Evolutionary conservation across 2,329 filamentous ascomycete genomes (phyloP).

Genomic region (Trichophyton mentagrophytes): DNA sequence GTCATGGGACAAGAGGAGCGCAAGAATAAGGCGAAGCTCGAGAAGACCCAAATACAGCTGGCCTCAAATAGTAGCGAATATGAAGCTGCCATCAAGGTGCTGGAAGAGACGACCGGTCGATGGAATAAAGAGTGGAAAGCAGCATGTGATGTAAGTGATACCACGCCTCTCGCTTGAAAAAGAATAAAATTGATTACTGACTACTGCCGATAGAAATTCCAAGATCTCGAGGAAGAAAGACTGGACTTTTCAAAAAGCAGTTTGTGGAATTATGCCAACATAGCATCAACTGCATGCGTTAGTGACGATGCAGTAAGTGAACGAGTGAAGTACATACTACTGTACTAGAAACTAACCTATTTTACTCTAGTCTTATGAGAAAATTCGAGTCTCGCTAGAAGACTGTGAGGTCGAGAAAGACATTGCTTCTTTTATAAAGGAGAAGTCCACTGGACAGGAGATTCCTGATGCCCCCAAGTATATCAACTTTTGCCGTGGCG

Average conservation of each 20-base stretch:
- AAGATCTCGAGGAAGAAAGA: slow-evolving; percentile 93
- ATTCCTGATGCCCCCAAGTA: slow-evolving; percentile 95
- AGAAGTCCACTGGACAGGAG: slow-evolving; percentile 84
- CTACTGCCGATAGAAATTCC: slow-evolving; percentile 59
- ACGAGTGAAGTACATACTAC: background rate
- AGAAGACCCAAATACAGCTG: slow-evolving; percentile 95
- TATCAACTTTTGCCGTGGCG: slow-evolving; percentile 95
- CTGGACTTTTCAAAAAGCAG: slow-evolving; percentile 97
- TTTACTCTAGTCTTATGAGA: slow-evolving; percentile 63
- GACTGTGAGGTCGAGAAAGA: slow-evolving; percentile 96
- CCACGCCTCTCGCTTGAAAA: background rate
- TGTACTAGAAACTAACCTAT: slow-evolving; percentile 6
- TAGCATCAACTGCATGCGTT: slow-evolving; percentile 92
- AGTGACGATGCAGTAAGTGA: slow-evolving; percentile 69
- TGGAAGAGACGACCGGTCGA: slow-evolving; percentile 86
- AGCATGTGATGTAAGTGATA: slow-evolving; percentile 57
- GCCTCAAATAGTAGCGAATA: slow-evolving; percentile 87
- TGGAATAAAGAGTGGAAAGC: slow-evolving; percentile 99
- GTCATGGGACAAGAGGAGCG: slow-evolving; percentile 99
- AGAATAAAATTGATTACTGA: too few species aligned
- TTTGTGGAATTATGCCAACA: slow-evolving; percentile 94
- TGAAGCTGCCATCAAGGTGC: slow-evolving; percentile 76
- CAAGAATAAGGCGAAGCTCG: slow-evolving; percentile 96
- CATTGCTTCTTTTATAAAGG: slow-evolving; percentile 75
- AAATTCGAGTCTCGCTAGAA: slow-evolving; percentile 83